phyloP scores from a whole-genome alignment of 108 stramenopile genomes.

The Skeletonema grethae region DNA sequence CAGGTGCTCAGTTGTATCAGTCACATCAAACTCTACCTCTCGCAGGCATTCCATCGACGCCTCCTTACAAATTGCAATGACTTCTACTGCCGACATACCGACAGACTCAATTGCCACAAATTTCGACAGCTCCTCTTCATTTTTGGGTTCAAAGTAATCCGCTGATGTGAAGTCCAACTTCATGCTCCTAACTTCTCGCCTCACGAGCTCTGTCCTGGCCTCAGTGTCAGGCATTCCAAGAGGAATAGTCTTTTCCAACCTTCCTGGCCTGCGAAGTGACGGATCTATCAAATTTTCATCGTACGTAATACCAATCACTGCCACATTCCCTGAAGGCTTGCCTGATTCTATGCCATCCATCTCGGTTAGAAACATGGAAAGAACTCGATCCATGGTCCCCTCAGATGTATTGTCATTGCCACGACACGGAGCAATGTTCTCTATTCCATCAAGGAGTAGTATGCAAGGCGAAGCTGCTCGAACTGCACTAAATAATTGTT shows the following conservation, averaged over 20 bases:
- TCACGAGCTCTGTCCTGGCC: slow-evolving; percentile 55
- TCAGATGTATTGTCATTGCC: slow-evolving; percentile 87
- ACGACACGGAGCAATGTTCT: slow-evolving; percentile 75
- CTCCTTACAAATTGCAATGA: slow-evolving; percentile 69
- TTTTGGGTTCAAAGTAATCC: slow-evolving; percentile 34
- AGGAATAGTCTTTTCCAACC: slow-evolving; percentile 64
- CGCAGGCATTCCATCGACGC: slow-evolving; percentile 54
- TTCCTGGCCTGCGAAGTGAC: slow-evolving; percentile 74
- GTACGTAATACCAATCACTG: slow-evolving; percentile 82
- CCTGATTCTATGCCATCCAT: slow-evolving; percentile 76
- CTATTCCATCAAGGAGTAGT: slow-evolving; percentile 83
- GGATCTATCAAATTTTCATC: slow-evolving; percentile 69
- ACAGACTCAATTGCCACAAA: slow-evolving; percentile 55
- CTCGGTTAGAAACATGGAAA: slow-evolving; percentile 82
- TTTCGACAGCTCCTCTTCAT: slow-evolving; percentile 37
- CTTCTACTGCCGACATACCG: slow-evolving; percentile 65
- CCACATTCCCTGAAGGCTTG: slow-evolving; percentile 40
- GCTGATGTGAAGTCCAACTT: slow-evolving; percentile 41
- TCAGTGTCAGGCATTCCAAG: slow-evolving; percentile 56
- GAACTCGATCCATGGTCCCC: slow-evolving; percentile 87
- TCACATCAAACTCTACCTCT: slow-evolving; percentile 30
- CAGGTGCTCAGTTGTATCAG: neutral
- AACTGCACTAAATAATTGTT: slow-evolving; percentile 58
- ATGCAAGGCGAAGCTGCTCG: slow-evolving; percentile 85
- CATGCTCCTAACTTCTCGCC: slow-evolving; percentile 36